Evolutionary conservation across 2,329 filamentous ascomycete species (phyloP), one percentile per base, ranked within the genome.

Genomic region (Aspergillus niger): DNA sequence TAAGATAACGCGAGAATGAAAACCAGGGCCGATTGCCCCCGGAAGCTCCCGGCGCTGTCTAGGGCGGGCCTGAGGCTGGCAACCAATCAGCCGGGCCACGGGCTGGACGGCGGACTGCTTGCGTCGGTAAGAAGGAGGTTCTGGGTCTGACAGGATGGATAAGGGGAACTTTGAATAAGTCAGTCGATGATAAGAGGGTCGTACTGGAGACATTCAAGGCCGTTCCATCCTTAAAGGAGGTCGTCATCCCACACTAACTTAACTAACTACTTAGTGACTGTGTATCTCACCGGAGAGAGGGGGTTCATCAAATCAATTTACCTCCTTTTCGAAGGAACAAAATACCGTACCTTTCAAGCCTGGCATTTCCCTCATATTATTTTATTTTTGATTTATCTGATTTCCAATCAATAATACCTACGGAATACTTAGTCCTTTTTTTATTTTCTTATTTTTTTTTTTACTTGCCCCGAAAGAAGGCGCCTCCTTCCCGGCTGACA

Each of bases 71-170:
- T 44, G 30, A 51, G 26, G 47, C 44, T 52, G 57, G 22, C 51
- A 48, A 49, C 66, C 66, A 68, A 68, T 67, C 56, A 60, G 55
- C 51, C 39, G 53, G 62, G 13, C 66, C 66, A 68, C 61, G 65
- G 54, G 24, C 48, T 36, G 52, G 39, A 41, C 30, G 53, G 50
- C 32, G 53, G 58, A 53, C 55, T 52, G 48, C 26, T 55, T 55
- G 48, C 43, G 49, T 60, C 50, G 55, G 56, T 63, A 64, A 44
- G 59, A 52, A 39, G 36, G 32, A 44, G 38, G 38, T 58, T 58
- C 32, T 47, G 30, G 24, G 36, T 47, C 48, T 51, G 38, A 59
- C 43, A 52, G 57, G 24, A 38, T 38, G 49, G 50, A 54, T 39
- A 38, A 48, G 47, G 52, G 41, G 41, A 20, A 44, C 10, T 22